Conservation (phyloP, 345 rosid genomes). For the Sisymbrium altissimum region DNA sequence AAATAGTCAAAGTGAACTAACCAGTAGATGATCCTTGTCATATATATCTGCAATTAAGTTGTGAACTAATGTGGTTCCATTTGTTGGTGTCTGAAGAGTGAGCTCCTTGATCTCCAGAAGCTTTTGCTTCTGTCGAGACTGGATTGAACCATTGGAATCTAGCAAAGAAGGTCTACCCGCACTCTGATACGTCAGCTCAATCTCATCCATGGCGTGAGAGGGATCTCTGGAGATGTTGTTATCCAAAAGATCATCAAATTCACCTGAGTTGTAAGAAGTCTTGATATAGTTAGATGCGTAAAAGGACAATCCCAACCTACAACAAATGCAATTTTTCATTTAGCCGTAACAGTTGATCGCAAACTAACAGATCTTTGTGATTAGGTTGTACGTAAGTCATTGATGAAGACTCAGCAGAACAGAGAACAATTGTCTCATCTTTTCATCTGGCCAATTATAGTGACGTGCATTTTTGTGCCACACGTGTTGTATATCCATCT, state of each 20-base stretch:
- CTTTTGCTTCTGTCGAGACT: constrained; percentile 32
- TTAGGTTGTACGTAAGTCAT: neutral
- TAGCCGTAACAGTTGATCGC: neutral
- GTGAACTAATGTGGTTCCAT: constrained; percentile 60
- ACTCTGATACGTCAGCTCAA: constrained; percentile 48
- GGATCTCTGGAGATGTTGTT: constrained; percentile 40
- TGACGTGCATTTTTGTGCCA: neutral
- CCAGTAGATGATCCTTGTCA: constrained; percentile 74
- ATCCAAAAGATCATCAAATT: constrained; percentile 83
- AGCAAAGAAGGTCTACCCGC: constrained; percentile 27
- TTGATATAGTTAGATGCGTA: constrained; percentile 25
- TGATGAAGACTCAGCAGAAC: neutral
- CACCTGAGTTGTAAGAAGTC: constrained; percentile 56
- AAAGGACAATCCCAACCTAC: constrained; percentile 18
- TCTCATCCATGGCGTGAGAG: constrained; percentile 47
- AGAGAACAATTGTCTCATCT: neutral
- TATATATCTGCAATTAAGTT: constrained; percentile 57
- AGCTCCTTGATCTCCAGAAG: constrained; percentile 61
- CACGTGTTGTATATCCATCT: neutral
- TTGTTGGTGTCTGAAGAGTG: constrained; percentile 77
- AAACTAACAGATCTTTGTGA: neutral
- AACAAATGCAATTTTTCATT: constrained; percentile 3
- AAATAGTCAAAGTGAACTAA: constrained; percentile 39
- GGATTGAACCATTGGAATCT: constrained; percentile 57
- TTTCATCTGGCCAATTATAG: constrained; percentile 3